These are phyloP conservation scores for Penicillium hordei DNA, from an alignment of 2,329 filamentous ascomycete genomes.

Conservation along the genomic window DNA sequence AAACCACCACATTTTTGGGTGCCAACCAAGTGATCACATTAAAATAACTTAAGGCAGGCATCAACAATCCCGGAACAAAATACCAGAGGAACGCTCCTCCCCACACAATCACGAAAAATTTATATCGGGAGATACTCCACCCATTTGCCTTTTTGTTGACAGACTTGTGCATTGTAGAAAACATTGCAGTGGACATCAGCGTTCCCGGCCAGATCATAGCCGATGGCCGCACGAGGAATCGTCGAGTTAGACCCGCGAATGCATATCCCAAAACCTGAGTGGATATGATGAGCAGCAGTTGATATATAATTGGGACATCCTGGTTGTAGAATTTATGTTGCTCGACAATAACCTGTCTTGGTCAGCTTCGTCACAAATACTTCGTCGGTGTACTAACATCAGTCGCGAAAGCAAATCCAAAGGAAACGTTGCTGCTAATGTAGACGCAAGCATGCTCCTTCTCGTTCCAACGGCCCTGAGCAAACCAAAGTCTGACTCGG, in stretches of 20 bases:
- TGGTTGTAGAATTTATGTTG: constrained; percentile 88
- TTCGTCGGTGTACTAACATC: constrained; percentile 52
- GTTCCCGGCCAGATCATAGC: constrained; percentile 93
- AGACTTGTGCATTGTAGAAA: constrained; percentile 79
- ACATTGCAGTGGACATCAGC: constrained; percentile 85
- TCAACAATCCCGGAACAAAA: constrained; percentile 77
- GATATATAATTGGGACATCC: constrained; percentile 71
- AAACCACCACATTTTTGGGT: constrained; percentile 79
- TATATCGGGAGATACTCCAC: constrained; percentile 79
- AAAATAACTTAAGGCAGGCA: constrained; percentile 85
- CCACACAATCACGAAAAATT: constrained; percentile 78
- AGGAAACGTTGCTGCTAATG: constrained; percentile 85
- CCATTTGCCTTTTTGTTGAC: constrained; percentile 79
- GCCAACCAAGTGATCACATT: constrained; percentile 87
- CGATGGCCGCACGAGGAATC: constrained; percentile 78
- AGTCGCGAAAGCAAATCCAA: constrained; percentile 85
- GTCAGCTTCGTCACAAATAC: constrained; percentile 2
- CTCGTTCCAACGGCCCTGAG: constrained; percentile 80
- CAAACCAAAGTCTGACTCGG: constrained; percentile 68
- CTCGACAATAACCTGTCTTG: constrained; percentile 69
- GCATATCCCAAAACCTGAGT: constrained; percentile 85
- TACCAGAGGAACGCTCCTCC: constrained; percentile 73
- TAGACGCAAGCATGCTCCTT: constrained; percentile 89
- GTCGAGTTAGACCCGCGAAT: constrained; percentile 76
- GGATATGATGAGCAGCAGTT: constrained; percentile 78